Evolutionary conservation across 305 asterid species (phyloP).

Genomic region (Withania somnifera): DNA sequence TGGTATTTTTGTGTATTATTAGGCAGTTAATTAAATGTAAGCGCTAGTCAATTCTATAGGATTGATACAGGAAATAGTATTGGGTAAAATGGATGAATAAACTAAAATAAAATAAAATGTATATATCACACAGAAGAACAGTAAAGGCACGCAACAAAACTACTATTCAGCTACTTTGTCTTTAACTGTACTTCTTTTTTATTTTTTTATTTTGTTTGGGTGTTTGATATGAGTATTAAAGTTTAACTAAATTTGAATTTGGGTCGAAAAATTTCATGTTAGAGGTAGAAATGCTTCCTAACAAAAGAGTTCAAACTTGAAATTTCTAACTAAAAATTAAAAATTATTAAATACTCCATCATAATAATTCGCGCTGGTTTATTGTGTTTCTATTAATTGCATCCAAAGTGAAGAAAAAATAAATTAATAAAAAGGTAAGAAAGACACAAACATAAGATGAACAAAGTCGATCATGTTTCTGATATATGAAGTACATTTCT

Average conservation of each 20-base stretch:
- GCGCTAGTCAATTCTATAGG: constrained; percentile 18
- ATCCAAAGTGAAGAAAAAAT: not conserved
- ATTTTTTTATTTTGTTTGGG: too few species aligned
- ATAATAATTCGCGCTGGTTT: not conserved
- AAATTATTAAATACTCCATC: not conserved
- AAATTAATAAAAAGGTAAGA: not conserved
- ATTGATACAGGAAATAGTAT: constrained; percentile 13
- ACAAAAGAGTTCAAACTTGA: too few species aligned
- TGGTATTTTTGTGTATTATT: not conserved
- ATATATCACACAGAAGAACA: constrained; percentile 28
- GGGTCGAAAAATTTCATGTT: too few species aligned
- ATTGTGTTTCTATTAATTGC: too few species aligned
- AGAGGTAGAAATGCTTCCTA: too few species aligned
- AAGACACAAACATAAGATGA: not conserved
- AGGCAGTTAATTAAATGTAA: not conserved
- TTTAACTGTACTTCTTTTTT: too few species aligned
- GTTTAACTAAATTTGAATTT: too few species aligned
- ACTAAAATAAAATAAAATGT: not conserved
- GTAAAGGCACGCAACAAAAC: constrained; percentile 50
- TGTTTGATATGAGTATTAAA: too few species aligned
- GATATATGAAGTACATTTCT: not conserved
- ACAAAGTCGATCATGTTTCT: not conserved
- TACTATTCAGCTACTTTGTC: constrained; percentile 29
- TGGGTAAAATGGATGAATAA: not conserved
- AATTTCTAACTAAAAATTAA: not conserved